Evolutionary conservation across 2,329 filamentous ascomycete genomes (phyloP).

Genomic region (Escovopsis weberi): DNA sequence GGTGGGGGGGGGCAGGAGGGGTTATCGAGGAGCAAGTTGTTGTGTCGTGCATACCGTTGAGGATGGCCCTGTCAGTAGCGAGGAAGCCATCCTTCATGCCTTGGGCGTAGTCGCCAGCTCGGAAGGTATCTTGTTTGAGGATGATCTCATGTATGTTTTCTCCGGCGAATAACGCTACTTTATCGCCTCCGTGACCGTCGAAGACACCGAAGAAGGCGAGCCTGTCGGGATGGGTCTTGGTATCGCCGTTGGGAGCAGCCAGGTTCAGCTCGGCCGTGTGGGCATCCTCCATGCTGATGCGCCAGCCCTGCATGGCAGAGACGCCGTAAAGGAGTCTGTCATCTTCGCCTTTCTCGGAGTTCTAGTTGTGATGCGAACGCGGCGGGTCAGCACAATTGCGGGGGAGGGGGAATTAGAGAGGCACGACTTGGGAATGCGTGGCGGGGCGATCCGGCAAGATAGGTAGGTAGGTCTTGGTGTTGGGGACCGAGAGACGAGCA

Average conservation of each 20-base stretch:
- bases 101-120: conserved; percentile 82
- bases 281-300: conserved; percentile 98
- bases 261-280: conserved; percentile 85
- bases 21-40: background rate
- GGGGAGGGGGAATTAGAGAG: background rate
- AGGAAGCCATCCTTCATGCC: conserved; percentile 95
- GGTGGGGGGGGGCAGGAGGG: background rate
- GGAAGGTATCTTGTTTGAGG: conserved; percentile 87
- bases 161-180: conserved; percentile 85
- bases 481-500: too few species aligned
- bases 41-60: conserved; percentile 55
- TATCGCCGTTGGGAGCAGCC: conserved; percentile 40
- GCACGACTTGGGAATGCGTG: background rate
- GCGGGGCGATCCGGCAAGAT: too few species aligned
- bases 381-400: conserved; percentile 12
- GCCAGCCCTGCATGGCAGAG: conserved; percentile 99
- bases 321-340: conserved; percentile 85
- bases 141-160: conserved; percentile 90
- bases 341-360: conserved; percentile 82
- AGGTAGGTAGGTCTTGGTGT: too few species aligned
- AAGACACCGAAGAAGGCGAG: conserved; percentile 97
- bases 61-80: conserved; percentile 86
- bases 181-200: conserved; percentile 93
- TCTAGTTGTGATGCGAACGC: conserved; percentile 32
- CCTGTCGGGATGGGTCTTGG: conserved; percentile 54